A percentile compares a stretch with the other conserved stretches of the same genome.
Conservation (phyloP, 306 rosid species). For the Cicer arietinum region DNA sequence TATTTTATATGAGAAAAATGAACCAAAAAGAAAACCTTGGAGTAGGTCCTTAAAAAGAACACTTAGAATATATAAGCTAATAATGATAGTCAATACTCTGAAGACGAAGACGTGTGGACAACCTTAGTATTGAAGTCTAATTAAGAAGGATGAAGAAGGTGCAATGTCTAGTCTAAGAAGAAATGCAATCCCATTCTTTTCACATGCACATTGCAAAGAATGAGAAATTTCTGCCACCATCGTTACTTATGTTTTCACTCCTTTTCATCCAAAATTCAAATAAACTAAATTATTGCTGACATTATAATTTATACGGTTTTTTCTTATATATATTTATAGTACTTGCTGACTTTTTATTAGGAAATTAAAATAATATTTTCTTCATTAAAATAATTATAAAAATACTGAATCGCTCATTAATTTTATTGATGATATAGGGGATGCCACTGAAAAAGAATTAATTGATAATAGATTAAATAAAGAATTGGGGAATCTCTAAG, state of each 20-base stretch:
- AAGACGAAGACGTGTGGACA: slow-evolving; percentile 44
- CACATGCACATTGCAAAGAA: slow-evolving; percentile 34
- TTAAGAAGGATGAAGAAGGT: slow-evolving; percentile 49
- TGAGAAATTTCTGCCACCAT: slow-evolving; percentile 37
- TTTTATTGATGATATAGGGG: background rate
- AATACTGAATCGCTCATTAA: background rate
- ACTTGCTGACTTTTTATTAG: no score
- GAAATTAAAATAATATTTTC: no score
- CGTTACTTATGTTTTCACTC: background rate
- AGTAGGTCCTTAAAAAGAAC: no score
- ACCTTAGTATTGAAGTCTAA: slow-evolving; percentile 46
- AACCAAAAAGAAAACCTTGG: no score
- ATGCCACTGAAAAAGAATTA: slow-evolving; percentile 4
- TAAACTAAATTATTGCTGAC: no score
- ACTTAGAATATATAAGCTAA: no score
- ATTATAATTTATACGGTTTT: no score
- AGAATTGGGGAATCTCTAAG: slow-evolving; percentile 42
- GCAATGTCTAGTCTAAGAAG: slow-evolving; percentile 51
- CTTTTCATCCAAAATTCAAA: no score
- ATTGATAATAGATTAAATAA: slow-evolving; percentile 14
- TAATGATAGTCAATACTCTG: no score
- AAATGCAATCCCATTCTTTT: slow-evolving; percentile 42
- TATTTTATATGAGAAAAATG: no score
- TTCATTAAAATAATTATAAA: background rate
- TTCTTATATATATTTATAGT: no score